Evolutionary conservation across 2,329 filamentous ascomycete genomes (phyloP), one percentile per base, ranked within the genome.

Genomic region (Cordyceps militaris): DNA sequence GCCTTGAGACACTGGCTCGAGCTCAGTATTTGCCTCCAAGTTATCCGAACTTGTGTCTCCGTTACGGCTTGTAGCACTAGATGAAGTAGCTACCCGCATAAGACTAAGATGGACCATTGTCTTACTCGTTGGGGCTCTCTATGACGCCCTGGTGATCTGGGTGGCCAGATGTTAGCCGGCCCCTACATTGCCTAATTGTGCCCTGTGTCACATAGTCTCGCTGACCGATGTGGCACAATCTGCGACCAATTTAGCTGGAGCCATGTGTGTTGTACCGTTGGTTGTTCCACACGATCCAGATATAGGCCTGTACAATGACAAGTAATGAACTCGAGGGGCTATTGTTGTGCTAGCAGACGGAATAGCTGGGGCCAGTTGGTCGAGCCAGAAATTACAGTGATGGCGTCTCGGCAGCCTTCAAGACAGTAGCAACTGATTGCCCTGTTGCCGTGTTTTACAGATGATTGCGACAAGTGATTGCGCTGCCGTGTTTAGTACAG

Each of bases 271-370:
- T 26, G 23, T 24, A 48, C 43, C 19, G 53, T 56, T 36, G 28
- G 6, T 16, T 2, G 44, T 56, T 56, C 23, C 43, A 56, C 53
- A 56, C 16, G 44, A 56, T 56, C 32, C 53, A 56, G 53, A 40
- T 56, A 21, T 23, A 40, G 32, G 28, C 21, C 24, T 28, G 53
- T 11, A 19, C 34, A 6, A 40, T n/a, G 5, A 5, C 4, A 30
- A 28, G 14, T 23, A 26, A 55, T n/a, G 38, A 13, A n/a, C n/a
- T 26, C 6, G 8, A 19, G 13, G 38, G 28, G 38, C 24, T 24
- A 10, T 6, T 11, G 13, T 50, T 16, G 24, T 23, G 16, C 13
- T n/a, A n/a, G n/a, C n/a, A n/a, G n/a, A n/a, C n/a, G n/a, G n/a
- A n/a, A n/a, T n/a, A n/a, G n/a, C n/a, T n/a, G n/a, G n/a, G n/a